Conservation (phyloP, 2,329 filamentous ascomycete species). For the Pestalotiopsis sp. region DNA sequence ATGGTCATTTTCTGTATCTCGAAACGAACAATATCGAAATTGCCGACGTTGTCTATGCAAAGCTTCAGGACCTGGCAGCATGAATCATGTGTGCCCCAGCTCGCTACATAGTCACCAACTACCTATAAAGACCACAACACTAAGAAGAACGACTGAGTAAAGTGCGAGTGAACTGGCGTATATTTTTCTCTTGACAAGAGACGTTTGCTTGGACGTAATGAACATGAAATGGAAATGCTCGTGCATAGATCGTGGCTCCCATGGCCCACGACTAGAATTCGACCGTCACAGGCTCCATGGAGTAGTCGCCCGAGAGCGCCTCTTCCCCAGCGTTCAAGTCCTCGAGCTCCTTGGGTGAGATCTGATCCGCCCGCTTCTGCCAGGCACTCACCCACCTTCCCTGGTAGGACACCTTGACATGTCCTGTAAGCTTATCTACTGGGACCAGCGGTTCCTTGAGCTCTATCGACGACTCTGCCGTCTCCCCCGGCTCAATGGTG, state of each 20-base stretch:
- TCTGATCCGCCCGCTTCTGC: constrained; percentile 17
- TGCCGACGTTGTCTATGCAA: constrained; percentile 3
- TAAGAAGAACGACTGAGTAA: no score
- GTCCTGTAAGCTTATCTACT: constrained; percentile 33
- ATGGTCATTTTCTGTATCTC: constrained; percentile 14
- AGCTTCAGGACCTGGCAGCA: not conserved
- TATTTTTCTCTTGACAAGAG: not conserved
- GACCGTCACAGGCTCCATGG: not conserved
- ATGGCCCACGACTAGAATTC: not conserved
- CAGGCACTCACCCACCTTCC: constrained; percentile 43
- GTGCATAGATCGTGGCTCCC: not conserved
- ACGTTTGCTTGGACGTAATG: no score
- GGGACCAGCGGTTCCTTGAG: constrained; percentile 40
- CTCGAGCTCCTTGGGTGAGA: constrained; percentile 6
- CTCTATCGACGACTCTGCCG: constrained; percentile 34
- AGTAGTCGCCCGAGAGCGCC: constrained; percentile 6
- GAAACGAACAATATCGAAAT: constrained; percentile 14
- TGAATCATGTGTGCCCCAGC: no score
- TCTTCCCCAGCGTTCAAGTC: constrained; percentile 4
- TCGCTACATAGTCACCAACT: not conserved
- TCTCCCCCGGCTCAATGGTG: constrained; percentile 40
- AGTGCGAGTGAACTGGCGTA: not conserved
- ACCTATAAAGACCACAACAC: not conserved
- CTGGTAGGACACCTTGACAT: constrained; percentile 35
- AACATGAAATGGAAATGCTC: no score